Evolutionary conservation across 2,329 filamentous ascomycete species (phyloP), one percentile per base, ranked within the genome.

Genomic region (Apiospora hydei): DNA sequence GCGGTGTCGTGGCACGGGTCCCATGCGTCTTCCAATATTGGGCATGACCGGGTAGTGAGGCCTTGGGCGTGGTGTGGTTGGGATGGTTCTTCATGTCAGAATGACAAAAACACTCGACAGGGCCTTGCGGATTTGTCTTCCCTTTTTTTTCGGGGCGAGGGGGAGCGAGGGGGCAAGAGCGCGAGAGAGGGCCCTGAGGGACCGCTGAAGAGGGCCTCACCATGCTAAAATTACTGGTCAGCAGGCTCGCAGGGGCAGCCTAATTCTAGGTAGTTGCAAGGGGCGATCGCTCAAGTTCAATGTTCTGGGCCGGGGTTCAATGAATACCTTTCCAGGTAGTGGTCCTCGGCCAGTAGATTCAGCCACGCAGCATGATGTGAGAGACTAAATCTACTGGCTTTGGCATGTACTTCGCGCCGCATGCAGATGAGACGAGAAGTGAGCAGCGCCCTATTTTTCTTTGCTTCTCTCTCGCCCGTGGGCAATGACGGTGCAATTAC

Each of bases 261-360:
- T 64, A 64, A 64, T 41, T 64, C 57, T 64, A 64, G 57, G 57
- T 34, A 64, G 57, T 64, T n/a, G 30, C 57, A 64, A 64, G 57
- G 57, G 57, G 49, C 49, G 49, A 51, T 51, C 49, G 49, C 57
- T 64, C 26, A 30, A 30, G 26, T 41, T 18, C 1, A 38, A 38
- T 38, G 41, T 43, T 43, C 41, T 41, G 26, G 30, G 53, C 57
- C 57, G 30, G 57, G 34, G 34, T 34, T 64, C 34, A 41, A 64
- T 64, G 34, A 64, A 41, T n/a, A 57, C 34, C 34, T 34, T n/a
- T n/a, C n/a, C n/a, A n/a, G n/a, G n/a, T n/a, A 21, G 53, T 64
- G 34, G 57, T 8, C 34, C 34, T 64, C 16, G 53, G 38, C 34
- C 57, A 64, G 34, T 64, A 34, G 21, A 64, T 41, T 41, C 57